A percentile compares a stretch with the other conserved stretches of the same genome.
phyloP scores from a whole-genome alignment of 257 asterid genomes.

The Leonotis leonurus region DNA sequence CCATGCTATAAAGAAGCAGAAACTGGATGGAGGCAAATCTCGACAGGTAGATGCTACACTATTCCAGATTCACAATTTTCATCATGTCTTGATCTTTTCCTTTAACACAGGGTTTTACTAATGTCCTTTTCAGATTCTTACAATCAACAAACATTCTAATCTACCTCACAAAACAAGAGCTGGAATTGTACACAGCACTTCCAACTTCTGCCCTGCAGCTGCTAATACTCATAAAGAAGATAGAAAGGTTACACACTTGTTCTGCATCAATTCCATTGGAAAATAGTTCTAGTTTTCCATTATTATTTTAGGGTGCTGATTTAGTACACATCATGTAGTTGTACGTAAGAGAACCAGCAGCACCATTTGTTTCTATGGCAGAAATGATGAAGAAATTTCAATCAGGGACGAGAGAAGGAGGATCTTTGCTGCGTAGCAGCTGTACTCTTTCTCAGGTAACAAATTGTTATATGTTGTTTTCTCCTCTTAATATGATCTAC shows the following conservation, averaged over 20 bases:
- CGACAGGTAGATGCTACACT: constrained; percentile 44
- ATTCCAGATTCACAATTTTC: not conserved
- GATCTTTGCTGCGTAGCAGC: constrained; percentile 32
- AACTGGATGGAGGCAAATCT: constrained; percentile 77
- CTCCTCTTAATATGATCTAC: not conserved
- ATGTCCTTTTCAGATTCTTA: constrained; percentile 54
- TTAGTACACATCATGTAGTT: constrained; percentile 32
- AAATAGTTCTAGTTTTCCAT: not conserved
- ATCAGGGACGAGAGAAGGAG: constrained; percentile 61
- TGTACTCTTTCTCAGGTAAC: constrained; percentile 50
- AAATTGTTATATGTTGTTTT: not conserved
- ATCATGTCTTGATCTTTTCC: not conserved
- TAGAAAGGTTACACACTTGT: constrained; percentile 41
- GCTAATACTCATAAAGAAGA: constrained; percentile 57
- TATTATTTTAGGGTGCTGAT: not conserved
- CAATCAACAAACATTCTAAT: constrained; percentile 48
- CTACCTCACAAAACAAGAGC: constrained; percentile 73
- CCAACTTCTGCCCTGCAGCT: constrained; percentile 40
- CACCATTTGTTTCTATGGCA: constrained; percentile 77
- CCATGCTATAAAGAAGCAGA: constrained; percentile 89
- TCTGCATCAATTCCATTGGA: not conserved
- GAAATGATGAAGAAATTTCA: constrained; percentile 88
- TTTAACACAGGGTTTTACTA: not conserved
- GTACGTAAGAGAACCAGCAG: constrained; percentile 64
- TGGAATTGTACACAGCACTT: constrained; percentile 37